Evolutionary conservation across 2,329 filamentous ascomycete species (phyloP).

Genomic region (Fonsecaea nubica): DNA sequence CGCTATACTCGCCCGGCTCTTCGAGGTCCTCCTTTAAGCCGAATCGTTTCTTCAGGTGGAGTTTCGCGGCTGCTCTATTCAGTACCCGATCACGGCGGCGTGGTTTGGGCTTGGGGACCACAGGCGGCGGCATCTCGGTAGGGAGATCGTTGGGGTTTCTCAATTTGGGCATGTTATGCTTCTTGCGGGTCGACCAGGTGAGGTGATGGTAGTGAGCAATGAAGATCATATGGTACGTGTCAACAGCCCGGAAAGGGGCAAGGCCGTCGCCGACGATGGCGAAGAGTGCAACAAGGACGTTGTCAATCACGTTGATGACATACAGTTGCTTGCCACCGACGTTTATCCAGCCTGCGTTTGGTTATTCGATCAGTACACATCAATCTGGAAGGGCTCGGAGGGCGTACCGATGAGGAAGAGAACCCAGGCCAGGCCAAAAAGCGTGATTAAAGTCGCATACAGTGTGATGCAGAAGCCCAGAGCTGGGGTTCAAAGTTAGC

Average conservation of each 20-base stretch:
- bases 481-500: constrained; percentile 10
- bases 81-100: constrained; percentile 13
- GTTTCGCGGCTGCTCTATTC: constrained; percentile 17
- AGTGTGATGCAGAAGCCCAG: constrained; percentile 21
- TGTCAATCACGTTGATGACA: constrained; percentile 18
- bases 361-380: constrained; percentile 1
- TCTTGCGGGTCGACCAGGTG: constrained; percentile 15
- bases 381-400: background rate
- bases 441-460: constrained; percentile 15
- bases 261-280: constrained; percentile 20
- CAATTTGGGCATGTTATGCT: constrained; percentile 7
- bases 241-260: constrained; percentile 15
- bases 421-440: constrained; percentile 20
- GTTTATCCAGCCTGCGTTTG: constrained; percentile 16
- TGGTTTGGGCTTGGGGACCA: background rate
- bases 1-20: constrained; percentile 15
- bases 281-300: constrained; percentile 19
- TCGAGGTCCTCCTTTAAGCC: background rate
- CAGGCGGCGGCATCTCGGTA: constrained; percentile 14
- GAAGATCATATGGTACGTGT: constrained; percentile 20
- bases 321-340: constrained; percentile 18
- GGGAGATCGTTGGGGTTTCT: constrained; percentile 17
- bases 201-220: constrained; percentile 16
- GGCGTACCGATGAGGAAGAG: constrained; percentile 22
- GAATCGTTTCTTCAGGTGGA: constrained; percentile 16